Base-by-base conservation (phyloP, 108 stramenopile species). In the Chaetoceros tenuissimus region DNA sequence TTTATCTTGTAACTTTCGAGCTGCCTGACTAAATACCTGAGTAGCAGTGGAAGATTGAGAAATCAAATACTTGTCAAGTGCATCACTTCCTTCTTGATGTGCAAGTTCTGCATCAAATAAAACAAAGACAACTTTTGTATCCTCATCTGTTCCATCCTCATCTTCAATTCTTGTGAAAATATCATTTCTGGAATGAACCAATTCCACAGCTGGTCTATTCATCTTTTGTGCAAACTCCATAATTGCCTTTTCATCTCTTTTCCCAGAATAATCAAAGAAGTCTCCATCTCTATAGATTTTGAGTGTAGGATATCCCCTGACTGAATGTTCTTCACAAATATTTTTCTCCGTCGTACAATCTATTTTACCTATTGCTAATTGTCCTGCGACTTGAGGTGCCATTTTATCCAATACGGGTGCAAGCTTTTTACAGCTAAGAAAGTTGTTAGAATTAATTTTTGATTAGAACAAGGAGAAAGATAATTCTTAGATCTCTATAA, bases 321-420 rank as follows among this genome's bases (percentile, higher is more conserved):
- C 71, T 7, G 68, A 66, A 60, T 67, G 73, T 64, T 59, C 24
- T 10, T 82, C 60, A 53, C 91, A 92, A 24, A 89, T 40, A 8
- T 21, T 0, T 52, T 80, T 85, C 46, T 87, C 74, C 5, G 34
- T 10, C 1, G 91, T 92, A 66, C 91, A 92, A 60, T 92, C 91
- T 34, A 92, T 70, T 43, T 75, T 89, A 0, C 87, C 91, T 60
- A 92, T 87, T 43, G 91, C 74, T 78, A 92, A 63, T 71, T 85
- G 77, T 10, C 85, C 86, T 18, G 69, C 55, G 25, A 89, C 7
- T 18, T 63, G 52, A 3, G 81, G 73, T 16, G 91, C 87, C 1
- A 78, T 67, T 22, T 68, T n/a, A 13, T 86, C 73, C 58, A 92
- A 59, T 1, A 84, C 68, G 0, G 88, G 84, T 1, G 79, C 76